Evolutionary conservation across 2,329 filamentous ascomycete genomes (phyloP).

Genomic region (Venturia carpophila): DNA sequence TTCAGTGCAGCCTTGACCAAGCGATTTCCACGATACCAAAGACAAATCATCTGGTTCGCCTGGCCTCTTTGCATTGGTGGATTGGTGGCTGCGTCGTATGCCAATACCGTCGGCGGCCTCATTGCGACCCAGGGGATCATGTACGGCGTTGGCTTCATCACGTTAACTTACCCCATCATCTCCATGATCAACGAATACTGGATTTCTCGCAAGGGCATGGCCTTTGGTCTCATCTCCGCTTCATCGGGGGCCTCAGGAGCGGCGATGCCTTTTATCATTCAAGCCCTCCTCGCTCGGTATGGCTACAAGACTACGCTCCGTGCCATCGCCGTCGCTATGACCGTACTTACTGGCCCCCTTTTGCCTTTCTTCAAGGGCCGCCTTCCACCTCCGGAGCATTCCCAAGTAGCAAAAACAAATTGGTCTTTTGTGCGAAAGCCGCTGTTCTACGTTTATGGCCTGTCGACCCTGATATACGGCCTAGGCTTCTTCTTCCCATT

Average conservation of each 20-base stretch:
- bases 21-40: conserved; percentile 31
- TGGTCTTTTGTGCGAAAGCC: conserved; percentile 15
- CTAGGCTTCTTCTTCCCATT: conserved; percentile 39
- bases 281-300: conserved; percentile 15
- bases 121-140: conserved; percentile 37
- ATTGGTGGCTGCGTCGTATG: conserved; percentile 31
- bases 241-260: conserved; percentile 22
- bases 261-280: conserved; percentile 14
- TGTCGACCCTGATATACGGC: conserved; percentile 33
- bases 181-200: conserved; percentile 49
- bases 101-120: conserved; percentile 30
- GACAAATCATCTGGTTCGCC: conserved; percentile 30
- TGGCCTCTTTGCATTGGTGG: conserved; percentile 28
- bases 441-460: conserved; percentile 31
- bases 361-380: conserved; percentile 39
- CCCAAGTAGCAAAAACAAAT: conserved; percentile 23
- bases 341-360: conserved; percentile 31
- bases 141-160: conserved; percentile 39
- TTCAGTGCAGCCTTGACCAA: conserved; percentile 34
- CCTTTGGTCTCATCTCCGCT: conserved; percentile 40
- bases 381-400: conserved; percentile 34
- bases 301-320: conserved; percentile 37
- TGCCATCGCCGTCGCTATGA: conserved; percentile 35
- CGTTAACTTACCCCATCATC: conserved; percentile 44
- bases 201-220: conserved; percentile 45